phyloP scores from a whole-genome alignment of 2,329 filamentous ascomycete species.

The Intubia oerlemansii region DNA sequence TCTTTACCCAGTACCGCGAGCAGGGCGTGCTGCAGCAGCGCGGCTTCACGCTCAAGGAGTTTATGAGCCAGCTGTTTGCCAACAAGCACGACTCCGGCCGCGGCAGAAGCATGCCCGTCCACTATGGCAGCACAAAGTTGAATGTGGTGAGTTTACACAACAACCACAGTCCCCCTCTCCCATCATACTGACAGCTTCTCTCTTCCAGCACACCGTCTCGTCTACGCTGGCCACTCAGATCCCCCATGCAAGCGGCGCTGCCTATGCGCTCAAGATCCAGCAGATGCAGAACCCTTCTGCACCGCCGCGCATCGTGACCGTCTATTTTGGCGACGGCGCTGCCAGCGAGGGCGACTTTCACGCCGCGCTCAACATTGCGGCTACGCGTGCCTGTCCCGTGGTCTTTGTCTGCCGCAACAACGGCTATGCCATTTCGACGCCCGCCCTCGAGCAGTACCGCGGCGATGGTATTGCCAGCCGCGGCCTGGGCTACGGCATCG shows the following conservation, averaged over 20 bases:
- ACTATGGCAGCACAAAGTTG: slow-evolving; percentile 69
- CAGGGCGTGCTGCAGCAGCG: slow-evolving; percentile 78
- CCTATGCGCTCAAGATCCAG: slow-evolving; percentile 59
- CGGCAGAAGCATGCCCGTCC: slow-evolving; percentile 92
- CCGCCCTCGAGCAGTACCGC: slow-evolving; percentile 61
- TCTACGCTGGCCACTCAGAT: slow-evolving; percentile 63
- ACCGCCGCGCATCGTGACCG: slow-evolving; percentile 41
- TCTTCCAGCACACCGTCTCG: slow-evolving; percentile 51
- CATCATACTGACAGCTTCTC: not conserved
- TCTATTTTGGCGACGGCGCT: slow-evolving; percentile 67
- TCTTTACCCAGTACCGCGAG: slow-evolving; percentile 91
- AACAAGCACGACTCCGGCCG: slow-evolving; percentile 61
- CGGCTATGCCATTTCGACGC: slow-evolving; percentile 61
- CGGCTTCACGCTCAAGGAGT: slow-evolving; percentile 68
- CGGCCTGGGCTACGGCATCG: slow-evolving; percentile 64
- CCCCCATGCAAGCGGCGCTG: slow-evolving; percentile 57
- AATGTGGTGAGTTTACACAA: slow-evolving; percentile 59
- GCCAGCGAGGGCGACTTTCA: slow-evolving; percentile 71
- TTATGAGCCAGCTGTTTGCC: slow-evolving; percentile 89
- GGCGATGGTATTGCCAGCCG: slow-evolving; percentile 64
- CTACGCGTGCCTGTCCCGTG: slow-evolving; percentile 53
- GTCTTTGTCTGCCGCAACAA: slow-evolving; percentile 72
- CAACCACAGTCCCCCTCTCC: not conserved
- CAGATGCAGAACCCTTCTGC: slow-evolving; percentile 39
- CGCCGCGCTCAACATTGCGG: slow-evolving; percentile 61